Evolutionary conservation across 1,284 basidiomycete species (phyloP).

Genomic region (Leccinum variabile): DNA sequence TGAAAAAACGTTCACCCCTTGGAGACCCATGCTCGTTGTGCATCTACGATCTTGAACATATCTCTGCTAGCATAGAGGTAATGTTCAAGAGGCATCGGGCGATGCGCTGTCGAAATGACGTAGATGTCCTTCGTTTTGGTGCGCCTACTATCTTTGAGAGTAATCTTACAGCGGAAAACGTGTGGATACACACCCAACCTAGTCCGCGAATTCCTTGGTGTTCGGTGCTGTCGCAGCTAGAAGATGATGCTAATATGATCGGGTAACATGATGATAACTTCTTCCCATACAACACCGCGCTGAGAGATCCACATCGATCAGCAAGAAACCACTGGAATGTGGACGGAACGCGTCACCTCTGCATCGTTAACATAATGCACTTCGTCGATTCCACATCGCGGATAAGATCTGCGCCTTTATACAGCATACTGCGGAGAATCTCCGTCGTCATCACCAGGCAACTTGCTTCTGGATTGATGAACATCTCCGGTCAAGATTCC

Average conservation of each 20-base stretch:
- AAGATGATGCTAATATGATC: slow-evolving; percentile 97
- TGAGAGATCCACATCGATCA: slow-evolving; percentile 37
- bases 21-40: slow-evolving; percentile 74
- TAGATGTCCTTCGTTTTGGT: slow-evolving; percentile 99
- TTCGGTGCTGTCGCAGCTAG: slow-evolving; percentile 98
- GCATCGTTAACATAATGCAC: slow-evolving; percentile 99
- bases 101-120: slow-evolving; percentile 95
- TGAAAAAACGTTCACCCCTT: slow-evolving; percentile 55
- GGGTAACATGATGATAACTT: slow-evolving; percentile 99
- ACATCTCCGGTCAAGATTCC: slow-evolving; percentile 99
- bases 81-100: slow-evolving; percentile 97
- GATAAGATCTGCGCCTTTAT: slow-evolving; percentile 98
- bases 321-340: slow-evolving; percentile 2
- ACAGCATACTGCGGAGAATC: slow-evolving; percentile 97
- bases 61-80: slow-evolving; percentile 94
- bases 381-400: slow-evolving; percentile 98
- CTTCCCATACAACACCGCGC: slow-evolving; percentile 99
- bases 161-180: slow-evolving; percentile 7
- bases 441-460: slow-evolving; percentile 99
- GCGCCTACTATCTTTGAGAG: slow-evolving; percentile 53
- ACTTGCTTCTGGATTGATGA: slow-evolving; percentile 97
- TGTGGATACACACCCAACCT: slow-evolving; percentile 68
- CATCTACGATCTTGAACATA: slow-evolving; percentile 90
- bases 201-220: slow-evolving; percentile 97
- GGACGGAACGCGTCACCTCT: slow-evolving; percentile 60